Evolutionary conservation across 78 protist species (phyloP), one percentile per base, ranked within the genome.

Genomic region (Dictyostelium brefeldianum): DNA sequence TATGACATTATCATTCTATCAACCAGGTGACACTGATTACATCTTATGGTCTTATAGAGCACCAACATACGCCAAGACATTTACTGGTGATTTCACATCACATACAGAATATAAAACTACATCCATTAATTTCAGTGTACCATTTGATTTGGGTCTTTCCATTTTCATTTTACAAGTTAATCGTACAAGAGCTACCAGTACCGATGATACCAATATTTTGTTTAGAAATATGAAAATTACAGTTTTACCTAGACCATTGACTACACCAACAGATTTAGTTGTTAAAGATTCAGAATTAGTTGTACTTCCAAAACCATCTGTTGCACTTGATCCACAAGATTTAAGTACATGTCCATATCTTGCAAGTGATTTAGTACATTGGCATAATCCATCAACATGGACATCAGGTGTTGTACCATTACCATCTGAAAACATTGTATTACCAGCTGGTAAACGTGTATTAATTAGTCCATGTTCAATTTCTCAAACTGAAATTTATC

Each of bases 381-480:
- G 95, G 95, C 95, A 91, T 9, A 36, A 83, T 9, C 83, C 90
- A 56, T 18, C 51, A 0, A 91, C 95, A 6, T 91, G 95, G 95
- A 20, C 43, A 17, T 53, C 25, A 9, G 83, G 41, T 31, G 2
- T 29, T 0, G 90, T 91, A 8, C 95, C 95, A 25, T 36, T 18
- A 2, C 89, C 84, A 69, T 27, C 8, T 18, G 15, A 25, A 0
- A 54, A 18, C 0, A 91, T 91, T 17, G 50, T 77, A 5, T 27
- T 91, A 14, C 95, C 95, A 29, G 83, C 56, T 0, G 48, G 74
- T 3, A 81, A n/a, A 14, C 20, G 31, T 9, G 95, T 91, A 10
- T 47, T 91, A 29, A 67, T 89, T 12, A 18, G 50, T 5, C 54
- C 94, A 43, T 89, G 94, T 36, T 91, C 90, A 20, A 50, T 83